phyloP scores from a whole-genome alignment of 192 early-diverging fungal genomes.

The Mortierella claussenii region DNA sequence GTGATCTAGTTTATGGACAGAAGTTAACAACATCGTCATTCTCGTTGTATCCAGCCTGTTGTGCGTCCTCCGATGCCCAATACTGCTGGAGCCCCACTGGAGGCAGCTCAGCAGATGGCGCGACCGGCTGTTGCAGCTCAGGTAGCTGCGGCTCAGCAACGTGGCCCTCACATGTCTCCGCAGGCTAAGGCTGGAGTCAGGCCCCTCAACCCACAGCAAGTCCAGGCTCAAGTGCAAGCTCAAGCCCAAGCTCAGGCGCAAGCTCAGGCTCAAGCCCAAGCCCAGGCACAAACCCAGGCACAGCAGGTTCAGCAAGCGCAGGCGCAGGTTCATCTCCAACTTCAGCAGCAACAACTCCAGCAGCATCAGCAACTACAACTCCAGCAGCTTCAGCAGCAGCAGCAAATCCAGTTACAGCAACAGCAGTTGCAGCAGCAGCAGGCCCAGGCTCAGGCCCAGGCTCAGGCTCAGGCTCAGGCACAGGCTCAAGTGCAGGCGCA shows the following conservation, averaged over 20 bases:
- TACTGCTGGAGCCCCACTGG: conserved; percentile 10
- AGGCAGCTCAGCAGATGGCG: conserved; percentile 42
- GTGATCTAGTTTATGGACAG: no score
- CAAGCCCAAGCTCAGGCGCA: conserved; percentile 39
- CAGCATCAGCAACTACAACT: conserved; percentile 40
- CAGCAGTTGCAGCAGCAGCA: conserved; percentile 29
- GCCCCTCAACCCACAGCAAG: conserved; percentile 41
- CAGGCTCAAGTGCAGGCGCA: conserved; percentile 17
- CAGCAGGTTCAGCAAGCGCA: conserved; percentile 19
- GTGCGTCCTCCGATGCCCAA: conserved; percentile 34
- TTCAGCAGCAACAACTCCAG: conserved; percentile 38
- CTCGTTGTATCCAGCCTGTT: conserved; percentile 18
- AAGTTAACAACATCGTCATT: no score
- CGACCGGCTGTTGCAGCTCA: conserved; percentile 35
- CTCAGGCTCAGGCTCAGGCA: conserved; percentile 14
- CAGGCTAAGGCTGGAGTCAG: conserved; percentile 45
- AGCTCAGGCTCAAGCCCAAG: conserved; percentile 19
- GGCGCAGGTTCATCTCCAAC: conserved; percentile 18
- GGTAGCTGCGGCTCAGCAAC: conserved; percentile 24
- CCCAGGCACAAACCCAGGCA: conserved; percentile 15
- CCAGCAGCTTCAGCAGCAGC: conserved; percentile 44
- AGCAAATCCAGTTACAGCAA: conserved; percentile 32
- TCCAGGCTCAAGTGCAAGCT: conserved; percentile 28
- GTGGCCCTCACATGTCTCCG: conserved; percentile 42
- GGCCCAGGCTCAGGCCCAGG: conserved; percentile 36